Conservation (phyloP, 1,284 basidiomycete species). For the Pseudozyma tsukubaensis region DNA sequence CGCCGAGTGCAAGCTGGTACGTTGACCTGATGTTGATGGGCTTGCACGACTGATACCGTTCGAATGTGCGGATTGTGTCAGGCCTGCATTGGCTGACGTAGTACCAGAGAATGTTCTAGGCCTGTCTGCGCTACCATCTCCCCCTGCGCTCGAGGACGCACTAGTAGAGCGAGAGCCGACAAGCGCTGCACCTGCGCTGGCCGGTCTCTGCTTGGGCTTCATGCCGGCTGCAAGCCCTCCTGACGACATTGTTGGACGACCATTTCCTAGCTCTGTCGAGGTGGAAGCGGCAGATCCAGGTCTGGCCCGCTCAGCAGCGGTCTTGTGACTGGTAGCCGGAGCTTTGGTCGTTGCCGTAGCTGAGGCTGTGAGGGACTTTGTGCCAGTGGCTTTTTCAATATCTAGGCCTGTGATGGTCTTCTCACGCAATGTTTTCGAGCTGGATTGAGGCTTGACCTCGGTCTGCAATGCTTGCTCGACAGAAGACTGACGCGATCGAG, state of each 20-base stretch:
- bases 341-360: not conserved
- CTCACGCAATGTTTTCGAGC: no score
- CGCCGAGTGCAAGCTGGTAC: constrained; percentile 38
- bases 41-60: constrained; percentile 8
- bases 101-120: constrained; percentile 34
- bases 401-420: not conserved
- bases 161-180: constrained; percentile 14
- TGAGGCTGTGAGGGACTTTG: not conserved
- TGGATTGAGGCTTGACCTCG: not conserved
- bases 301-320: constrained; percentile 1
- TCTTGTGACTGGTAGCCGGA: not conserved
- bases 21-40: constrained; percentile 7
- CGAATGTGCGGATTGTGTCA: constrained; percentile 8
- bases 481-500: constrained; percentile 43
- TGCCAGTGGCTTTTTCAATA: not conserved
- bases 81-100: constrained; percentile 29
- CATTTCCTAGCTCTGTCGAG: constrained; percentile 17
- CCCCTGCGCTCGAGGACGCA: not conserved
- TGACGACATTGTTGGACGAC: constrained; percentile 8
- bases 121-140: constrained; percentile 5
- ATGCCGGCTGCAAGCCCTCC: constrained; percentile 33
- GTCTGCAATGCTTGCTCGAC: constrained; percentile 25
- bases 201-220: constrained; percentile 46
- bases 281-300: constrained; percentile 5
- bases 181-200: constrained; percentile 23